A percentile compares a stretch with the other conserved stretches of the same genome.
phyloP scores from a whole-genome alignment of 345 rosid genomes.

The Trapa bicornis region DNA sequence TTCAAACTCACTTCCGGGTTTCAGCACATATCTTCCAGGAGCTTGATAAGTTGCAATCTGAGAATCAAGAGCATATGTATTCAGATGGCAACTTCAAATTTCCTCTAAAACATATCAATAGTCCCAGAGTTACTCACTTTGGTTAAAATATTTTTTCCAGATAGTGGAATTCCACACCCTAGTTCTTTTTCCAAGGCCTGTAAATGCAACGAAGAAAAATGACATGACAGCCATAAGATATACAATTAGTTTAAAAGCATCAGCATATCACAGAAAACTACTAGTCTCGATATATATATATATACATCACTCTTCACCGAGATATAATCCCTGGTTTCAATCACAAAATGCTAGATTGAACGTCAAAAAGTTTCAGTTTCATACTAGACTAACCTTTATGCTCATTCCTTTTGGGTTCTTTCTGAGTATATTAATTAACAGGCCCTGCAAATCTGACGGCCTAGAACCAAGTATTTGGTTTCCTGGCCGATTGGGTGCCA shows the following conservation, averaged over 20 bases:
- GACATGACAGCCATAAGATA: slow-evolving; percentile 2
- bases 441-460: slow-evolving; percentile 50
- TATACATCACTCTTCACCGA: neutral
- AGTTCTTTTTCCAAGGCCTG: slow-evolving; percentile 83
- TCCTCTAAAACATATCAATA: slow-evolving; percentile 13
- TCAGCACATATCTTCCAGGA: slow-evolving; percentile 71
- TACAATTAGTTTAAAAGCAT: neutral
- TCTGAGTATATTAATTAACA: slow-evolving; percentile 44
- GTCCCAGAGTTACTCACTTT: slow-evolving; percentile 38
- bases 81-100: slow-evolving; percentile 7
- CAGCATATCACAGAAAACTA: neutral
- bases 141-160: slow-evolving; percentile 51
- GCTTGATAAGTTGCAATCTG: slow-evolving; percentile 84
- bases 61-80: slow-evolving; percentile 19
- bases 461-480: slow-evolving; percentile 32
- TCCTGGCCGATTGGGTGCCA: slow-evolving; percentile 30
- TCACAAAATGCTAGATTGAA: neutral
- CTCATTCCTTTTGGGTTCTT: slow-evolving; percentile 76
- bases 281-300: neutral
- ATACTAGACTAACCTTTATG: slow-evolving; percentile 46
- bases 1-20: slow-evolving; percentile 50
- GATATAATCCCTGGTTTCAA: neutral
- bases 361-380: neutral
- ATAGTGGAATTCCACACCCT: slow-evolving; percentile 48
- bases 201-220: neutral